Percentiles rank a stretch among this genome's conserved stretches.
phyloP scores from a whole-genome alignment of 1,284 basidiomycete genomes.

The Ganoderma sp. region DNA sequence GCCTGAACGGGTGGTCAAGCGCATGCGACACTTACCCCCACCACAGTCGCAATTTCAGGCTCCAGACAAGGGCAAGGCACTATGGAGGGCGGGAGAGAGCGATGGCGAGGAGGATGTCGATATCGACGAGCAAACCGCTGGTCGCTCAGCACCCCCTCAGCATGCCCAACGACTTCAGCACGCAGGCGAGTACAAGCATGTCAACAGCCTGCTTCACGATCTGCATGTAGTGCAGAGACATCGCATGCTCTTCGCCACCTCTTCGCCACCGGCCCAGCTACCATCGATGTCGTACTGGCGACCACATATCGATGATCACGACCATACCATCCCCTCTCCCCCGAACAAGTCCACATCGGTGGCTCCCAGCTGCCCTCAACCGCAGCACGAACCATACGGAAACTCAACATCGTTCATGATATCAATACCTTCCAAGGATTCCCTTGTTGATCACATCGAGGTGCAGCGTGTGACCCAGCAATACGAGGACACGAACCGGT shows the following conservation, averaged over 20 bases:
- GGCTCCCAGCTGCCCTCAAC: background rate
- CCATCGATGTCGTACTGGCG: constrained; percentile 6
- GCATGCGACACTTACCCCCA: constrained; percentile 42
- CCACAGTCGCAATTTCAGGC: constrained; percentile 16
- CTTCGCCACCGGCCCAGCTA: constrained; percentile 25
- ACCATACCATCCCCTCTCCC: constrained; percentile 5
- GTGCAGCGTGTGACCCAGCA: constrained; percentile 55
- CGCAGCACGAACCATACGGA: constrained; percentile 2
- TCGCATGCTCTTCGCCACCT: constrained; percentile 52
- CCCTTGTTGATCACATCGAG: constrained; percentile 40
- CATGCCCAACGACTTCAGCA: constrained; percentile 34
- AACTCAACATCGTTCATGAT: constrained; percentile 21
- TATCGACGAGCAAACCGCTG: constrained; percentile 33
- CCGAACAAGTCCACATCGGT: constrained; percentile 6
- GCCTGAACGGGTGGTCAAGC: constrained; percentile 41
- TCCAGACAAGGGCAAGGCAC: constrained; percentile 10
- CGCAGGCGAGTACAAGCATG: constrained; percentile 54
- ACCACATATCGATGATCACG: background rate
- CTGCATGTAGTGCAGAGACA: constrained; percentile 71
- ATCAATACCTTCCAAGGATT: constrained; percentile 23
- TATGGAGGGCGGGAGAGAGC: constrained; percentile 23
- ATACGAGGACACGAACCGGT: constrained; percentile 74
- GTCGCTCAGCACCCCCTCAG: constrained; percentile 33
- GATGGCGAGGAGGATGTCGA: constrained; percentile 43
- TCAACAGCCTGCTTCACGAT: constrained; percentile 69